Evolutionary conservation across 2,329 filamentous ascomycete genomes (phyloP).

Genomic region (Phaeomoniella chlamydospora): DNA sequence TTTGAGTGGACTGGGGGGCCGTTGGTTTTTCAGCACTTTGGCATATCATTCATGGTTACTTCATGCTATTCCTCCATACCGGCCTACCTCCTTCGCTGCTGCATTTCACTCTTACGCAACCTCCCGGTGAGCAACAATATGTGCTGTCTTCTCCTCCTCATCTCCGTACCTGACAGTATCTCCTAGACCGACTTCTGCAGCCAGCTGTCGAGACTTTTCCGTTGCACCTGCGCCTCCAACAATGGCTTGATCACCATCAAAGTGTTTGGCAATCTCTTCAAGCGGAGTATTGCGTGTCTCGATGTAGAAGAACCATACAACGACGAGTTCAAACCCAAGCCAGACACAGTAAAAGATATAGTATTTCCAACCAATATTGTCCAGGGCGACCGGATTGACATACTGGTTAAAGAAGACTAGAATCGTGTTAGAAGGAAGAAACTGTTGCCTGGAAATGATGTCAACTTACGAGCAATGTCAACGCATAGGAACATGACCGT

Average conservation of each 20-base stretch:
- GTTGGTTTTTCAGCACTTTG: no score
- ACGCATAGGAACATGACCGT: constrained; percentile 20
- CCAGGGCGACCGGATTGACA: constrained; percentile 20
- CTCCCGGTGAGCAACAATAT: neutral
- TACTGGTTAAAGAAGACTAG: constrained; percentile 19
- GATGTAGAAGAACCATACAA: constrained; percentile 21
- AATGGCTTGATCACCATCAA: constrained; percentile 46
- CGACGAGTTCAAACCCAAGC: constrained; percentile 15
- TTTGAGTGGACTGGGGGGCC: no score
- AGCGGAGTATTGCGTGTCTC: constrained; percentile 57
- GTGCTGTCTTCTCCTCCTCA: neutral
- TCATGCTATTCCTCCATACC: no score
- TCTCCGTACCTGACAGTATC: neutral
- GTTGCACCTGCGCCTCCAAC: constrained; percentile 19
- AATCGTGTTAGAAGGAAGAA: neutral
- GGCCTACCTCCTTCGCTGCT: no score
- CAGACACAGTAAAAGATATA: constrained; percentile 22
- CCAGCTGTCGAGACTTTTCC: neutral
- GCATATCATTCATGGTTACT: no score
- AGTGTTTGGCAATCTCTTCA: constrained; percentile 56
- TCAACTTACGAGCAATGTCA: constrained; percentile 11
- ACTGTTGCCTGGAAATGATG: constrained; percentile 23
- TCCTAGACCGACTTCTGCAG: neutral
- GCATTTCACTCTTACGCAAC: no score
- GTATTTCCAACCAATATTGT: constrained; percentile 19